Evolutionary conservation across 441 rosid species (phyloP).

Genomic region (Oxalis stricta): DNA sequence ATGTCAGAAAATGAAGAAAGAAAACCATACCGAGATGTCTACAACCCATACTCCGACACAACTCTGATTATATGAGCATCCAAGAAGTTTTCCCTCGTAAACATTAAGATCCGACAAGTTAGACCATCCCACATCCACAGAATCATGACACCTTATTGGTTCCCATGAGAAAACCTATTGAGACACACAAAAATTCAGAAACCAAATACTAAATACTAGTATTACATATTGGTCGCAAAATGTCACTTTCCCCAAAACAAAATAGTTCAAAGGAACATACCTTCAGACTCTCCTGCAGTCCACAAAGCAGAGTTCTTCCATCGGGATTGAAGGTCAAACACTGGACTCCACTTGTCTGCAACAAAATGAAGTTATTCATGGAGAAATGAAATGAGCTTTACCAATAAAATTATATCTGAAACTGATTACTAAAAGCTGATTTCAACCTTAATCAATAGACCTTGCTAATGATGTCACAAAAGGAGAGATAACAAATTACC

Average conservation of each 20-base stretch:
- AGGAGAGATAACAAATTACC: conserved; percentile 36
- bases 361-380: conserved; percentile 11
- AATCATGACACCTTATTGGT: conserved; percentile 80
- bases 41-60: conserved; percentile 99
- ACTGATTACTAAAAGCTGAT: neutral
- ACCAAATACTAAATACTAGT: conserved; percentile 2
- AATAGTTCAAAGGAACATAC: conserved; percentile 22
- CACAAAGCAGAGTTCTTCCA: conserved; percentile 92
- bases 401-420: neutral
- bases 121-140: conserved; percentile 98
- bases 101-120: conserved; percentile 85
- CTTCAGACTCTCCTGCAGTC: conserved; percentile 87
- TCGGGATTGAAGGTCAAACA: conserved; percentile 90
- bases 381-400: neutral
- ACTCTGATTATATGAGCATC: conserved; percentile 94
- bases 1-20: conserved; percentile 10
- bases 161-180: conserved; percentile 95
- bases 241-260: conserved; percentile 4
- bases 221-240: too few species aligned
- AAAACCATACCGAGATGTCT: conserved; percentile 66
- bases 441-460: neutral
- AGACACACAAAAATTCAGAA: conserved; percentile 8
- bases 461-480: conserved; percentile 4
- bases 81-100: conserved; percentile 96
- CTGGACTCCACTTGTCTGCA: conserved; percentile 78